Conservation (phyloP, 2,329 filamentous ascomycete genomes). For the Ophiostoma sp. region DNA sequence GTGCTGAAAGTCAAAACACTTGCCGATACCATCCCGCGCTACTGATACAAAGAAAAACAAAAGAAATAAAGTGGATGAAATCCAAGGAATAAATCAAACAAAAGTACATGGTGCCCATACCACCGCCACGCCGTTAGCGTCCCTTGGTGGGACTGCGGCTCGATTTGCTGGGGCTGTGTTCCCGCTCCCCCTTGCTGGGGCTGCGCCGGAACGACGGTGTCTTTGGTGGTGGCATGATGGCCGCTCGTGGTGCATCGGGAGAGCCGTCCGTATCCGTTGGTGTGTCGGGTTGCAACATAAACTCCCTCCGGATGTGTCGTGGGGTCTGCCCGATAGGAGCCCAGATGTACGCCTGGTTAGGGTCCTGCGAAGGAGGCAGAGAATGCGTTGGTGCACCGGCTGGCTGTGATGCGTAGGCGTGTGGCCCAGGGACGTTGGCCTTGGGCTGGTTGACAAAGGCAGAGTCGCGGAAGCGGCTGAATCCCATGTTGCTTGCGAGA, state of each 20-base stretch:
- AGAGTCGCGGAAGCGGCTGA: constrained; percentile 35
- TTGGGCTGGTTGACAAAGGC: constrained; percentile 24
- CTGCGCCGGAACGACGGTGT: constrained; percentile 45
- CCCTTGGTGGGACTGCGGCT: constrained; percentile 38
- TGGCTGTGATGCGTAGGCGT: constrained; percentile 30
- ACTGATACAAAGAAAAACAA: background rate
- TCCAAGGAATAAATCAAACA: background rate
- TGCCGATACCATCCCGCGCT: background rate
- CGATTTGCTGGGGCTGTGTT: constrained; percentile 45
- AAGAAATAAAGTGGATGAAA: background rate
- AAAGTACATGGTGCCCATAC: constrained; percentile 22
- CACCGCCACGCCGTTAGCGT: constrained; percentile 24
- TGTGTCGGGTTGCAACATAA: constrained; percentile 41
- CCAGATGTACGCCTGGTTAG: constrained; percentile 44
- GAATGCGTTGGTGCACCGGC: constrained; percentile 26
- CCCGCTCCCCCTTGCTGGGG: constrained; percentile 47
- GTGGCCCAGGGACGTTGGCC: constrained; percentile 22
- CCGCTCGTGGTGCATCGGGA: constrained; percentile 38
- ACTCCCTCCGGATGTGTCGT: constrained; percentile 40
- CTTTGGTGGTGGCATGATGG: constrained; percentile 40
- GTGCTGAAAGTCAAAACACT: background rate
- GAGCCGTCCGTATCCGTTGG: constrained; percentile 49
- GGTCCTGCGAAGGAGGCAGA: constrained; percentile 31
- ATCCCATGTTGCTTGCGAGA: constrained; percentile 48
- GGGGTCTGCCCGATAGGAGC: constrained; percentile 47